phyloP scores from a whole-genome alignment of 2,329 filamentous ascomycete genomes.

The Purpureocillium lavendulum region DNA sequence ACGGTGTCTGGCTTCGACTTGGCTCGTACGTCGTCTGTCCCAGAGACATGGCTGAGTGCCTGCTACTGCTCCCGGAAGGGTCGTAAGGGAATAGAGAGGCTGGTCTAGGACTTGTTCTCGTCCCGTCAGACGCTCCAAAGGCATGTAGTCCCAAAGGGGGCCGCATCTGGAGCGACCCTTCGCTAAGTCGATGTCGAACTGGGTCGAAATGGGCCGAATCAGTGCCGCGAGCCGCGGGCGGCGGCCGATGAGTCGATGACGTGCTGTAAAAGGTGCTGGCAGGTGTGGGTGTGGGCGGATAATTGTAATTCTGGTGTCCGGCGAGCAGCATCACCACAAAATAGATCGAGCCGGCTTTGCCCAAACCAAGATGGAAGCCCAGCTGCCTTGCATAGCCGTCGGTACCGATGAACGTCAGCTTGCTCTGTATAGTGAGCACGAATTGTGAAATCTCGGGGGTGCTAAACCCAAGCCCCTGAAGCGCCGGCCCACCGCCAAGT shows the following conservation, averaged over 20 bases:
- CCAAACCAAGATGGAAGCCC: constrained; percentile 45
- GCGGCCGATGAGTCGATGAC: constrained; percentile 16
- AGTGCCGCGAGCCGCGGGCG: constrained; percentile 35
- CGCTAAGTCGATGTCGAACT: constrained; percentile 30
- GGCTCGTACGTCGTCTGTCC: constrained; percentile 39
- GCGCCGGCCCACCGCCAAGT: constrained; percentile 45
- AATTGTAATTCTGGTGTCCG: constrained; percentile 26
- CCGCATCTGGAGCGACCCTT: constrained; percentile 17
- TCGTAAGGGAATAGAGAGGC: constrained; percentile 26
- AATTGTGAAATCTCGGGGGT: constrained; percentile 44
- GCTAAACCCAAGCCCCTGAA: constrained; percentile 45
- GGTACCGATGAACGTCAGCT: constrained; percentile 42
- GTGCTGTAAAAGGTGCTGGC: constrained; percentile 32
- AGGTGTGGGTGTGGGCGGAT: constrained; percentile 34
- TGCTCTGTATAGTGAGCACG: constrained; percentile 44
- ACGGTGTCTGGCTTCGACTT: constrained; percentile 38
- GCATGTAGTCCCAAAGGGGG: background rate
- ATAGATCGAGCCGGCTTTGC: constrained; percentile 53
- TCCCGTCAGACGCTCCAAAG: no score
- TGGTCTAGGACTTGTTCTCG: constrained; percentile 21
- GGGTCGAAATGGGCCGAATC: constrained; percentile 40
- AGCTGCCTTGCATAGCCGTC: constrained; percentile 44
- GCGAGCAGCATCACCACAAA: constrained; percentile 47
- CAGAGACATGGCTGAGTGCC: constrained; percentile 33
- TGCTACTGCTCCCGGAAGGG: constrained; percentile 33